phyloP scores from a whole-genome alignment of 495 filamentous ascomycete species.

The Penicillium longicatenatum region DNA sequence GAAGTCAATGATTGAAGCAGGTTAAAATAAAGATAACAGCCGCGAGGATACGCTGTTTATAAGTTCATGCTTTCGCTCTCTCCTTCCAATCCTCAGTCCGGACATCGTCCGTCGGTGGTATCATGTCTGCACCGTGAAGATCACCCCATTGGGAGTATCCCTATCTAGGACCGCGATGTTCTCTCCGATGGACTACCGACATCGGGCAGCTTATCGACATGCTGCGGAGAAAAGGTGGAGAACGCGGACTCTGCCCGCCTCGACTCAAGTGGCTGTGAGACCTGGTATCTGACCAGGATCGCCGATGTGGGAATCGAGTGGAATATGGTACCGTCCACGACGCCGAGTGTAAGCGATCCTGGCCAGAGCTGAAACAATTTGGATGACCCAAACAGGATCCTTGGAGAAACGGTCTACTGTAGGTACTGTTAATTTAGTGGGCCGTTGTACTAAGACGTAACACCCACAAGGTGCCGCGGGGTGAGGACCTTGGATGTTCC shows the following conservation, averaged over 20 bases:
- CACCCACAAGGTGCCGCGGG: constrained; percentile 19
- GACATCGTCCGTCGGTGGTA: constrained; percentile 7
- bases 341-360: constrained; percentile 2
- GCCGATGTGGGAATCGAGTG: not conserved
- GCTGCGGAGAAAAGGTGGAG: constrained; percentile 11
- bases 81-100: not conserved
- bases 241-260: constrained; percentile 7
- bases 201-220: constrained; percentile 18
- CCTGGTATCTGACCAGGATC: not conserved
- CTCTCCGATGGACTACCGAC: constrained; percentile 3
- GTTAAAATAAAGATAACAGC: not conserved
- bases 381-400: no score
- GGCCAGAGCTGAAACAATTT: not conserved
- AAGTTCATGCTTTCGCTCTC: not conserved
- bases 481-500: constrained; percentile 27
- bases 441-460: not conserved
- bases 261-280: not conserved
- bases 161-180: not conserved
- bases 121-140: constrained; percentile 6
- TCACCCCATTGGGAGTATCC: constrained; percentile 11
- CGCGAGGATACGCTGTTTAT: not conserved
- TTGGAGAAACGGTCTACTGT: no score
- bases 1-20: not conserved
- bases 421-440: not conserved
- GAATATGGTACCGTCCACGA: not conserved